phyloP scores from a whole-genome alignment of 345 rosid genomes.

The Brassica juncea region DNA sequence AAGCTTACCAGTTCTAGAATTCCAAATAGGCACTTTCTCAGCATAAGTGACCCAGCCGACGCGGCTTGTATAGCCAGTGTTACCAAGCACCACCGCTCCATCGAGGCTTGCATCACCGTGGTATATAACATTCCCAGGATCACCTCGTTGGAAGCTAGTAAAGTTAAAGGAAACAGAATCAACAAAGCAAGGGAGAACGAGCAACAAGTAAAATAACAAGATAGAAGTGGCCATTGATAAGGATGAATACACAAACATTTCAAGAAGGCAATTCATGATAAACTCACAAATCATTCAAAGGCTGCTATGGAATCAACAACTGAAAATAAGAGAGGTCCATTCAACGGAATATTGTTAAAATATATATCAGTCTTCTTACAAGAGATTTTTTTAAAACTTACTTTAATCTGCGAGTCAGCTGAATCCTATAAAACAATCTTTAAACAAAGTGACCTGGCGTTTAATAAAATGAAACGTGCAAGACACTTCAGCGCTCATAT shows the following conservation, averaged over 20 bases:
- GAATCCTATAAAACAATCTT: not conserved
- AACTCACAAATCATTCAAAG: not conserved
- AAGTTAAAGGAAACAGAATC: constrained; percentile 15
- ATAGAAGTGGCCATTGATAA: too few species aligned
- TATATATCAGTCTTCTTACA: not conserved
- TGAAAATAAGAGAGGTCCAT: not conserved
- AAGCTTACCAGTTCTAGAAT: constrained; percentile 1
- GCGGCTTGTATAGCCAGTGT: not conserved
- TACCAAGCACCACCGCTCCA: constrained; percentile 1
- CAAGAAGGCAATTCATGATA: too few species aligned
- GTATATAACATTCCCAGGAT: constrained; percentile 7
- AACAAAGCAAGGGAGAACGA: constrained; percentile 6
- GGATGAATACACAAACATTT: too few species aligned
- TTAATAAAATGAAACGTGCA: not conserved
- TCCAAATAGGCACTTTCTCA: constrained; percentile 17
- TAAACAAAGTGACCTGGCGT: not conserved
- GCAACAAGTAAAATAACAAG: not conserved
- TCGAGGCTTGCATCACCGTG: constrained; percentile 15
- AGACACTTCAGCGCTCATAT: not conserved
- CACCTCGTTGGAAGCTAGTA: not conserved
- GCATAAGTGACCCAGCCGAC: constrained; percentile 31
- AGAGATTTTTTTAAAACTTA: not conserved
- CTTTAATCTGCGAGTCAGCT: not conserved
- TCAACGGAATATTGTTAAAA: not conserved
- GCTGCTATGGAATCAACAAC: not conserved